Evolutionary conservation across 2,329 filamentous ascomycete species (phyloP).

Genomic region (Fusarium sp.): DNA sequence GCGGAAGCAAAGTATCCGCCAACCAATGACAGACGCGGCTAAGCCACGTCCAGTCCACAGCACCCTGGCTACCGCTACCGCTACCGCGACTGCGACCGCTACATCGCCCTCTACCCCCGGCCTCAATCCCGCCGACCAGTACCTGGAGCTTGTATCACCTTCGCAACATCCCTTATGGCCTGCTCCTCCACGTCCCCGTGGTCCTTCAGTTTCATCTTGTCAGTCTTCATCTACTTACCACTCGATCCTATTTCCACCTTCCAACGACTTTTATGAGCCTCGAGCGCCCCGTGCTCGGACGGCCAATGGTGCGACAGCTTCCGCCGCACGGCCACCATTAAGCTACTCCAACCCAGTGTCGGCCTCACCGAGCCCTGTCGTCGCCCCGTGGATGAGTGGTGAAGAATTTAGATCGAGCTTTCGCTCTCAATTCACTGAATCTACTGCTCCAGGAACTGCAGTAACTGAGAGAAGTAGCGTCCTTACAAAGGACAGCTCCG

Average conservation of each 20-base stretch:
- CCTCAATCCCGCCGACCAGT: slow-evolving; percentile 42
- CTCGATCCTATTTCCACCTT: slow-evolving; percentile 50
- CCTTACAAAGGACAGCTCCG: slow-evolving; percentile 79
- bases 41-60: slow-evolving; percentile 41
- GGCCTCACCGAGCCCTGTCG: slow-evolving; percentile 47
- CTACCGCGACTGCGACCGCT: neutral
- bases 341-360: slow-evolving; percentile 47
- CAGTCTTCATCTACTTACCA: slow-evolving; percentile 54
- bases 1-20: slow-evolving; percentile 61
- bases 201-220: slow-evolving; percentile 58
- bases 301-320: slow-evolving; percentile 34
- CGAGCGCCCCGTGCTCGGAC: slow-evolving; percentile 42
- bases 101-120: slow-evolving; percentile 29
- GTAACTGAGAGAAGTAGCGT: slow-evolving; percentile 88
- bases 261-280: slow-evolving; percentile 52
- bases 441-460: slow-evolving; percentile 64
- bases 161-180: slow-evolving; percentile 51
- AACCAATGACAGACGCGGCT: slow-evolving; percentile 48
- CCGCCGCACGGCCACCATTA: slow-evolving; percentile 43
- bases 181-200: slow-evolving; percentile 50
- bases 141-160: slow-evolving; percentile 42
- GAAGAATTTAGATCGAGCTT: slow-evolving; percentile 65
- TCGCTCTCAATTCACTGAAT: slow-evolving; percentile 63
- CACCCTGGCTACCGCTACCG: slow-evolving; percentile 21
- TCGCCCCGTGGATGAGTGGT: slow-evolving; percentile 57